Percentiles rank a stretch among this genome's conserved stretches.
Conservation (phyloP, 2,329 filamentous ascomycete genomes). For the Xylaria sp. region DNA sequence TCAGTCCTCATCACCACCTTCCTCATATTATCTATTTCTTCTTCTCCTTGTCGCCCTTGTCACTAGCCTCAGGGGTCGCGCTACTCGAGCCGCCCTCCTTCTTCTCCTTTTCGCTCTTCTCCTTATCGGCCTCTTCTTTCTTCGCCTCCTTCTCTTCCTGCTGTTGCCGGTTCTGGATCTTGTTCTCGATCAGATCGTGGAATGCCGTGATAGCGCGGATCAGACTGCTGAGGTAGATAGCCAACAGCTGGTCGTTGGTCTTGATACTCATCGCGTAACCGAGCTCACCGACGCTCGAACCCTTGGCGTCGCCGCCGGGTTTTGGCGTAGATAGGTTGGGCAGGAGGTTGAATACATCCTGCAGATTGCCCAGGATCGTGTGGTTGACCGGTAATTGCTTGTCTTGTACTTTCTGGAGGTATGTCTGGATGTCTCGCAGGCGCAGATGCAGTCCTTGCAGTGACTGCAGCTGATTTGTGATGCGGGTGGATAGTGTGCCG, state of each 20-base stretch:
- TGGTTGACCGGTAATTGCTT: conserved; percentile 93
- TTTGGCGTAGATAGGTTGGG: conserved; percentile 89
- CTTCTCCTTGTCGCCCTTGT: conserved; percentile 43
- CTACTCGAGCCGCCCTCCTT: conserved; percentile 50
- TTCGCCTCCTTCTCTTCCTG: conserved; percentile 92
- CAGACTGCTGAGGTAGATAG: conserved; percentile 93
- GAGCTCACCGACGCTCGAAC: conserved; percentile 64
- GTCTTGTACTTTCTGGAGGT: conserved; percentile 93
- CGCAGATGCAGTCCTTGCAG: conserved; percentile 92
- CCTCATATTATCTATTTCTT: conserved; percentile 37
- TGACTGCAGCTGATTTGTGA: conserved; percentile 96
- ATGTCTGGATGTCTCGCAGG: conserved; percentile 89
- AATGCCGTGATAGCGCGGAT: conserved; percentile 98
- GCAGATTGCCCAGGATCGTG: conserved; percentile 93
- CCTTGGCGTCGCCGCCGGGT: conserved; percentile 53
- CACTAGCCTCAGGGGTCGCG: conserved; percentile 40
- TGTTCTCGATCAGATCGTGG: conserved; percentile 99
- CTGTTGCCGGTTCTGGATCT: conserved; percentile 97
- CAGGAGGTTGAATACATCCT: conserved; percentile 97
- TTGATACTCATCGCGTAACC: conserved; percentile 98
- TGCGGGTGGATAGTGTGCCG: conserved; percentile 89
- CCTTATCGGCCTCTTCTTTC: conserved; percentile 51
- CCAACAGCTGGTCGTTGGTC: conserved; percentile 98
- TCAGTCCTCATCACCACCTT: not conserved
- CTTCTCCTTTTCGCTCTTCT: conserved; percentile 55